phyloP scores from a whole-genome alignment of 371 early-diverging fungal genomes.

The Parasitella parasitica region DNA sequence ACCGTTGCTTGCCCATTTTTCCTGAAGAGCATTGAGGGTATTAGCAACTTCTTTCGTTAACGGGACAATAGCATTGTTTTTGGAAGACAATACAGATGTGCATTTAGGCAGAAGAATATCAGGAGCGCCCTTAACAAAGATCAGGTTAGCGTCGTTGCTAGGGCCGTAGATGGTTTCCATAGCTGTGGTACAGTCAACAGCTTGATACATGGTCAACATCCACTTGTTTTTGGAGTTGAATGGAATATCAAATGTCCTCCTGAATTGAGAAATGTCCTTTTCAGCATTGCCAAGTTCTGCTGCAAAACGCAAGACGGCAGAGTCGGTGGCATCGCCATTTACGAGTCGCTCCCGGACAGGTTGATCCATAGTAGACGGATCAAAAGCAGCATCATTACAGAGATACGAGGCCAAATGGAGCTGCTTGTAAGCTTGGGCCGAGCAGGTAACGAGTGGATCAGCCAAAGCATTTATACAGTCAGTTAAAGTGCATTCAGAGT shows the following conservation, averaged over 20 bases:
- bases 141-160: constrained; percentile 7
- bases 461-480: constrained; percentile 17
- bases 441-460: neutral
- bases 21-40: constrained; percentile 42
- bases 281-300: constrained; percentile 31
- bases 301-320: constrained; percentile 67
- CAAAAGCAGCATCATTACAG: constrained; percentile 66
- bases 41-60: constrained; percentile 37
- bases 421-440: constrained; percentile 27
- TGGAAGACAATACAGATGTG: constrained; percentile 35
- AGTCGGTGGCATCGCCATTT: constrained; percentile 74
- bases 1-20: constrained; percentile 56
- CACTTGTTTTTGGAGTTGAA: constrained; percentile 67
- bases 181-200: constrained; percentile 13
- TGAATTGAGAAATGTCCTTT: constrained; percentile 8
- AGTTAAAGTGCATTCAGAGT: constrained; percentile 30
- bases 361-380: constrained; percentile 32
- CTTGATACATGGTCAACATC: constrained; percentile 60
- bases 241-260: constrained; percentile 49
- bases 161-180: constrained; percentile 5
- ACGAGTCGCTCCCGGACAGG: constrained; percentile 53
- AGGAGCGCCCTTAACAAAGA: constrained; percentile 76
- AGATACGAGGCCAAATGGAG: constrained; percentile 54
- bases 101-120: constrained; percentile 63
- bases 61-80: constrained; percentile 33